Conservation (phyloP, 2,329 filamentous ascomycete genomes). For the Mycosphaerella arachidis region DNA sequence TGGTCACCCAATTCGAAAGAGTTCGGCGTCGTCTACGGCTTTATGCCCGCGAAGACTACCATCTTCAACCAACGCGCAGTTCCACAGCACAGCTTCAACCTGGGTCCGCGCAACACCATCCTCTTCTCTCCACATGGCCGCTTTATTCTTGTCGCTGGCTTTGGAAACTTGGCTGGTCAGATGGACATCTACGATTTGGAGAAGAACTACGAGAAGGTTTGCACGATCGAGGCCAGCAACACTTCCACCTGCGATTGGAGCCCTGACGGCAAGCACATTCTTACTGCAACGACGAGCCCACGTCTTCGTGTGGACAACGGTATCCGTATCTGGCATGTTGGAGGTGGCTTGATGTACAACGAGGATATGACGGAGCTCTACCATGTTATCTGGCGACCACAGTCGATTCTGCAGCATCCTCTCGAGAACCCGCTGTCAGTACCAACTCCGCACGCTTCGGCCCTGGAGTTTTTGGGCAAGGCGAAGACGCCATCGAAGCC, state of each 20-base stretch:
- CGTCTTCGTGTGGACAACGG: conserved; percentile 95
- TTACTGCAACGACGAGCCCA: conserved; percentile 96
- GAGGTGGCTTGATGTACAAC: conserved; percentile 86
- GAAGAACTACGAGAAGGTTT: conserved; percentile 87
- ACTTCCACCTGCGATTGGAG: conserved; percentile 97
- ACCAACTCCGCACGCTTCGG: conserved; percentile 77
- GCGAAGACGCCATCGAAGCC: conserved; percentile 95
- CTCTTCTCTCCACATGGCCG: conserved; percentile 89
- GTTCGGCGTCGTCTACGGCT: conserved; percentile 96
- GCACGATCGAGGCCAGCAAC: conserved; percentile 91
- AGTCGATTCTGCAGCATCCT: conserved; percentile 57
- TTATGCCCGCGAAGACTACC: conserved; percentile 98
- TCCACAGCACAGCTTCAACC: conserved; percentile 76
- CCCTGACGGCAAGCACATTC: conserved; percentile 87
- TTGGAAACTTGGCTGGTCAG: conserved; percentile 94
- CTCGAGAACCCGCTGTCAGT: conserved; percentile 69
- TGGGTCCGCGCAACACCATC: conserved; percentile 90
- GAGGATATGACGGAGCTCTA: conserved; percentile 94
- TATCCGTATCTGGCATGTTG: conserved; percentile 89
- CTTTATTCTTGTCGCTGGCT: conserved; percentile 90
- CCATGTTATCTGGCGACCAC: conserved; percentile 78
- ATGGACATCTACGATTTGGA: conserved; percentile 97
- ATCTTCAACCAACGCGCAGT: conserved; percentile 91
- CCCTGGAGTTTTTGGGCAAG: conserved; percentile 72
- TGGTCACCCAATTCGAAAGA: conserved; percentile 98